phyloP scores from a whole-genome alignment of 2,329 filamentous ascomycete species.

The Aspergillus ustus region DNA sequence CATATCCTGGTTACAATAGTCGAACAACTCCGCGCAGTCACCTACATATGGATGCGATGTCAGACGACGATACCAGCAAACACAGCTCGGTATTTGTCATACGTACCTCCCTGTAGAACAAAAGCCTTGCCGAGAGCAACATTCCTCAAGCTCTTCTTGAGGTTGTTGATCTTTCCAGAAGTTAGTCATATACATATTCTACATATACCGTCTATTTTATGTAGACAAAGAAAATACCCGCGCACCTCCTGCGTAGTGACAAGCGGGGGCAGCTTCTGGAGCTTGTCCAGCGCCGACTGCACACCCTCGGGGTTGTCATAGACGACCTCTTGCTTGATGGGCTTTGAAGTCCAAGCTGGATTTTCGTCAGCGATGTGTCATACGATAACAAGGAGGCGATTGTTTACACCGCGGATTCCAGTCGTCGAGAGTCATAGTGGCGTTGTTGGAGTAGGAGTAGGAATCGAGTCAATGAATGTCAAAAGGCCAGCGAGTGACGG shows the following conservation, averaged over 20 bases:
- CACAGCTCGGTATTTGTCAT: too few species aligned
- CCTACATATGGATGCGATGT: constrained; percentile 36
- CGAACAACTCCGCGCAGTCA: constrained; percentile 96
- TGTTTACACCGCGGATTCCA: background rate
- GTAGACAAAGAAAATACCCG: background rate
- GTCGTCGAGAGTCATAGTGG: background rate
- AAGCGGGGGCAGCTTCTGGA: constrained; percentile 52
- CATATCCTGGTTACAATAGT: constrained; percentile 86
- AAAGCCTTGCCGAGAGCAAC: constrained; percentile 91
- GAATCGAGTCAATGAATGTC: background rate
- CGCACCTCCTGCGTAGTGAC: constrained; percentile 52
- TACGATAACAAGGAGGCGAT: background rate
- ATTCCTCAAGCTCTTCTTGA: constrained; percentile 79
- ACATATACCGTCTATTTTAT: background rate
- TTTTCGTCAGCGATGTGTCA: background rate
- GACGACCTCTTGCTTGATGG: constrained; percentile 33
- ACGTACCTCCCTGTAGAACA: constrained; percentile 88
- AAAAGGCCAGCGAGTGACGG: background rate
- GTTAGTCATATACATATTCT: constrained; percentile 3
- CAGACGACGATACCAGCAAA: too few species aligned
- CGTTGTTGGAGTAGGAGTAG: background rate
- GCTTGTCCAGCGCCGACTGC: constrained; percentile 45
- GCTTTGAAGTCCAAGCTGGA: constrained; percentile 30
- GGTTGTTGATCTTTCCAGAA: constrained; percentile 64
- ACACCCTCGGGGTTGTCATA: constrained; percentile 51